Conservation (phyloP, 768 basidiomycete genomes). For the Lactarius pseudohatsudake region DNA sequence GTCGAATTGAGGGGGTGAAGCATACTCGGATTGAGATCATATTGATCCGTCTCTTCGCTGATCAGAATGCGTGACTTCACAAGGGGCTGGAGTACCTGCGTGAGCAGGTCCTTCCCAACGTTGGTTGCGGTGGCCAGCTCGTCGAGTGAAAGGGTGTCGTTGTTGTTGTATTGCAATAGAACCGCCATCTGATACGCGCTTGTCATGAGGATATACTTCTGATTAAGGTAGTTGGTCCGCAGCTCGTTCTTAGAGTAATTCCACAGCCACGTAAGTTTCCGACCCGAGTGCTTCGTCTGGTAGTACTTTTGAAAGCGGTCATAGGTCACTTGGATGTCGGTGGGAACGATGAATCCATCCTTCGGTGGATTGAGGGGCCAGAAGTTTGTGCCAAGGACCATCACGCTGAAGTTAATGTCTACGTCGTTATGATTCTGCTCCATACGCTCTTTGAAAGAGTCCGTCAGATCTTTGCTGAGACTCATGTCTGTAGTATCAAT, state of each 20-base stretch:
- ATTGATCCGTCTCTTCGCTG: slow-evolving; percentile 85
- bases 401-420: slow-evolving; percentile 88
- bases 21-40: slow-evolving; percentile 85
- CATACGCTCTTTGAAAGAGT: slow-evolving; percentile 94
- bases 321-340: slow-evolving; percentile 83
- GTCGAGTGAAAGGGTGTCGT: slow-evolving; percentile 79
- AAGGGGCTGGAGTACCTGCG: slow-evolving; percentile 55
- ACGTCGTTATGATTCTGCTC: slow-evolving; percentile 80
- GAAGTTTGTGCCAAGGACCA: slow-evolving; percentile 93
- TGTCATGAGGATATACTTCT: slow-evolving; percentile 96
- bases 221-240: slow-evolving; percentile 86
- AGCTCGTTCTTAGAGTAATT: slow-evolving; percentile 97
- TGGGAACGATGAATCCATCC: slow-evolving; percentile 86
- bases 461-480: slow-evolving; percentile 91
- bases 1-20: not conserved
- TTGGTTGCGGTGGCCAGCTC: slow-evolving; percentile 80
- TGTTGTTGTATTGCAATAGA: slow-evolving; percentile 90
- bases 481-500: slow-evolving; percentile 68
- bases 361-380: slow-evolving; percentile 88
- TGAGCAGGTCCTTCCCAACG: slow-evolving; percentile 77
- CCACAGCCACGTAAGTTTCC: slow-evolving; percentile 98
- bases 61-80: slow-evolving; percentile 89
- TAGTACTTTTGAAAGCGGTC: slow-evolving; percentile 93
- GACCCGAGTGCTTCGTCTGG: slow-evolving; percentile 88
- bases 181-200: slow-evolving; percentile 95